These are phyloP conservation scores for Clonostachys byssicola DNA, from an alignment of 2,329 filamentous ascomycete species.

Conservation along the genomic window DNA sequence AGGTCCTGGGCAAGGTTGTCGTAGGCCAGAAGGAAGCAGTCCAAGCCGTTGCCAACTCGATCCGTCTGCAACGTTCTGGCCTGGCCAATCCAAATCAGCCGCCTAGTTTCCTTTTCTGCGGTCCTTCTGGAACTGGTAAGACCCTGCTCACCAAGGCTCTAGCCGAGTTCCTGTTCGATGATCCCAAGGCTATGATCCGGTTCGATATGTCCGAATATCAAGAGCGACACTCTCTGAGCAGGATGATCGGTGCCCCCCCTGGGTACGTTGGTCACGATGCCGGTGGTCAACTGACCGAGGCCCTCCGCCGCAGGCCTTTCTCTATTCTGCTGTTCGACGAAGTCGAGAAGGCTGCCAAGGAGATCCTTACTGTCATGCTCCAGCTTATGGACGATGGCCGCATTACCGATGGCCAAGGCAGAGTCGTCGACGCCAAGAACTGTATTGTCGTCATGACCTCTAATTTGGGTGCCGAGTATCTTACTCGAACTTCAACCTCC, in stretches of 20 bases:
- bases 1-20: conserved; percentile 75
- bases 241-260: conserved; percentile 96
- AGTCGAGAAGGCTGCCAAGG: conserved; percentile 97
- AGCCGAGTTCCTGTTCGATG: conserved; percentile 97
- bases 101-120: conserved; percentile 97
- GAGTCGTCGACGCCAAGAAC: conserved; percentile 92
- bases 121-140: conserved; percentile 97
- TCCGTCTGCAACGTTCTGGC: conserved; percentile 89
- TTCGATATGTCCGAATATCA: conserved; percentile 99
- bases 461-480: conserved; percentile 91
- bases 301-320: conserved; percentile 89
- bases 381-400: conserved; percentile 99
- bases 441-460: conserved; percentile 99
- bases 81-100: conserved; percentile 95
- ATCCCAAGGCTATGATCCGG: conserved; percentile 94
- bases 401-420: conserved; percentile 96
- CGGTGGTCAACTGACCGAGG: conserved; percentile 92
- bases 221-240: conserved; percentile 88
- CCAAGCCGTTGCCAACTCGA: conserved; percentile 88
- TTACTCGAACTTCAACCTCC: conserved; percentile 71
- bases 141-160: conserved; percentile 95
- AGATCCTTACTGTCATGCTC: conserved; percentile 92
- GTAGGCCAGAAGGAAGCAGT: conserved; percentile 95
- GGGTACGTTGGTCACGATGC: conserved; percentile 97
- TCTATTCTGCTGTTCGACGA: conserved; percentile 98